These are phyloP conservation scores for Coccinonectria pachysandricola DNA, from an alignment of 2,329 filamentous ascomycete genomes.

Conservation along the genomic window DNA sequence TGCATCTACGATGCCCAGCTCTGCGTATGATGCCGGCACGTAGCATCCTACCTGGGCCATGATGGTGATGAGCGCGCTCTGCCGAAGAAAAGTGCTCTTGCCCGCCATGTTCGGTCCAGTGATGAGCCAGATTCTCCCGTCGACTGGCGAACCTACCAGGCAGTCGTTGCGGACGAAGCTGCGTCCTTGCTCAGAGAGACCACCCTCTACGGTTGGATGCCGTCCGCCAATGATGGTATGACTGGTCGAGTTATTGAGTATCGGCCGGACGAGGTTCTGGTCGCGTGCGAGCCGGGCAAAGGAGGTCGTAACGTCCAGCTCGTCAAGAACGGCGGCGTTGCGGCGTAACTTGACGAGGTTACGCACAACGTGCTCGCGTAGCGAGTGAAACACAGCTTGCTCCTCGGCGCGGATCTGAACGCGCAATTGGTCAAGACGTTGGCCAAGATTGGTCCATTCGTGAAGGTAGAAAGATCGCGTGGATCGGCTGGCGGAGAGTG, in stretches of 20 bases:
- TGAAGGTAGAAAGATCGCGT: constrained; percentile 77
- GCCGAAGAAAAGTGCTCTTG: constrained; percentile 90
- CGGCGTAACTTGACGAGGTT: constrained; percentile 79
- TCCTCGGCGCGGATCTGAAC: constrained; percentile 76
- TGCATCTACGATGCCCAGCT: constrained; percentile 87
- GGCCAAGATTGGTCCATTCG: constrained; percentile 76
- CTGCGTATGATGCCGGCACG: constrained; percentile 78
- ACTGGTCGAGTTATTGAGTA: constrained; percentile 51
- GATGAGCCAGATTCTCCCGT: constrained; percentile 57
- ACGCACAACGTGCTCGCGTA: constrained; percentile 66
- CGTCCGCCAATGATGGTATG: constrained; percentile 78
- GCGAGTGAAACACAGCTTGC: constrained; percentile 61
- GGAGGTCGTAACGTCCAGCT: constrained; percentile 81
- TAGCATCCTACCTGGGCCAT: constrained; percentile 88
- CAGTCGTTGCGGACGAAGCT: constrained; percentile 82
- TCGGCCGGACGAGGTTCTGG: constrained; percentile 61
- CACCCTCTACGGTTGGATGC: constrained; percentile 85
- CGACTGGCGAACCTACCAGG: constrained; percentile 56
- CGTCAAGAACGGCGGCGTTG: constrained; percentile 85
- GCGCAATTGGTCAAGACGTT: constrained; percentile 66
- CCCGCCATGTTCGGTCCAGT: constrained; percentile 96
- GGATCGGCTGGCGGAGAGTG: constrained; percentile 67
- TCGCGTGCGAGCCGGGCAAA: constrained; percentile 73
- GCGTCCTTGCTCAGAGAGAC: constrained; percentile 67
- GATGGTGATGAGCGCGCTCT: constrained; percentile 90